These are phyloP conservation scores for Hippophae gyantsensis DNA, from an alignment of 306 rosid species.

Conservation along the genomic window DNA sequence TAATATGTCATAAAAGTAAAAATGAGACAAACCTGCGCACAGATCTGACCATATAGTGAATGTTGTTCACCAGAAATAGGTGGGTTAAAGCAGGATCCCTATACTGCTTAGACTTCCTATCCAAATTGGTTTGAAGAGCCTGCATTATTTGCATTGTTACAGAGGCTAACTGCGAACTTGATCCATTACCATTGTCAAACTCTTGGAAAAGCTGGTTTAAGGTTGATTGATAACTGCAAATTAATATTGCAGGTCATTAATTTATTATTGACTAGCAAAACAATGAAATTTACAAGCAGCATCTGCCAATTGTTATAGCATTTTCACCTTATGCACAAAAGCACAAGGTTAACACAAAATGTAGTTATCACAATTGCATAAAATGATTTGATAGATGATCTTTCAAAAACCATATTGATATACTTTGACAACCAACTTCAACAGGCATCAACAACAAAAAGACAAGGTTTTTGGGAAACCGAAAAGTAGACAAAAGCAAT, in stretches of 20 bases:
- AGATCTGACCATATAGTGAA: slow-evolving; percentile 90
- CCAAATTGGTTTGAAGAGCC: slow-evolving; percentile 91
- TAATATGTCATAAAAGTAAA: slow-evolving; percentile 5
- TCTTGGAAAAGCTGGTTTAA: slow-evolving; percentile 94
- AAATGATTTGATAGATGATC: no score
- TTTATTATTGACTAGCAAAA: slow-evolving; percentile 3
- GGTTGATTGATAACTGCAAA: slow-evolving; percentile 79
- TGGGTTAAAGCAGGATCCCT: slow-evolving; percentile 75
- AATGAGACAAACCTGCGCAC: slow-evolving; percentile 61
- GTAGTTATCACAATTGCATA: no score
- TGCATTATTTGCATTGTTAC: slow-evolving; percentile 93
- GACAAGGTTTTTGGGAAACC: no score
- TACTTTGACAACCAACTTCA: no score
- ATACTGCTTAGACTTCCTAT: slow-evolving; percentile 90
- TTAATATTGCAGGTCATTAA: slow-evolving; percentile 16
- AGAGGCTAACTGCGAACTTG: slow-evolving; percentile 65
- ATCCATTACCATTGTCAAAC: slow-evolving; percentile 56
- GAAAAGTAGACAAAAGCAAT: no score
- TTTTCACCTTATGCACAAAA: not conserved
- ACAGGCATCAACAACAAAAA: no score
- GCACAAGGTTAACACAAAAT: not conserved
- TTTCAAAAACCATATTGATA: no score
- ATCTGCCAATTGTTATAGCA: not conserved
- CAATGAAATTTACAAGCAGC: not conserved
- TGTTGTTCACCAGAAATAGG: slow-evolving; percentile 93